Conservation (phyloP, 148 eudicot genomes). For the Camellia sinensis region DNA sequence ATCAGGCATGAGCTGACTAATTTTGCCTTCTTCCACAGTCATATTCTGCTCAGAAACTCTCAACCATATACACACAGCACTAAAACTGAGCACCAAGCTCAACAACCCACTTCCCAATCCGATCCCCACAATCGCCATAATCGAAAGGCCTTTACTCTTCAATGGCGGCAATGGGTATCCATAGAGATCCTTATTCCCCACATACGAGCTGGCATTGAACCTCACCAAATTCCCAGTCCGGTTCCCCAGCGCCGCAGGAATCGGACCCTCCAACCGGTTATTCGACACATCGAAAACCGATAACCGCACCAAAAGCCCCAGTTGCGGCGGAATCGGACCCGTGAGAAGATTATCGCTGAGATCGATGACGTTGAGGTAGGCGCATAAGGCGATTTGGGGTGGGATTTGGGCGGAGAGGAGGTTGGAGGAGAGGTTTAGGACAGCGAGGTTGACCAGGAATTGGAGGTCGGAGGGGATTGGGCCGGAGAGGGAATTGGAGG, state of each 20-base stretch:
- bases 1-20: conserved; percentile 58
- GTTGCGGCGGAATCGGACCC: conserved; percentile 47
- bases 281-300: conserved; percentile 45
- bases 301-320: conserved; percentile 40
- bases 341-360: conserved; percentile 36
- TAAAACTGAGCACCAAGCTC: conserved; percentile 56
- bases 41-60: conserved; percentile 44
- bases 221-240: conserved; percentile 31
- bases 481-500: conserved; percentile 45
- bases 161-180: conserved; percentile 48
- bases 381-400: conserved; percentile 38
- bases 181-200: conserved; percentile 49
- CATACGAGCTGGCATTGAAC: conserved; percentile 52
- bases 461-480: conserved; percentile 40
- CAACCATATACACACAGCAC: conserved; percentile 64
- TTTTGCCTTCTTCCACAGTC: conserved; percentile 49
- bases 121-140: conserved; percentile 55
- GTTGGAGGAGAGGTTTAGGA: conserved; percentile 50
- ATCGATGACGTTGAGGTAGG: conserved; percentile 63
- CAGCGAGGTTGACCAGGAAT: conserved; percentile 55
- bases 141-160: conserved; percentile 37
- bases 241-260: conserved; percentile 47
- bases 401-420: conserved; percentile 48
- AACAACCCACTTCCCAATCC: conserved; percentile 64
- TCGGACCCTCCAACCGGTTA: conserved; percentile 44